phyloP scores from a whole-genome alignment of 352 stramenopile species.

The Phytopythium montanum region DNA sequence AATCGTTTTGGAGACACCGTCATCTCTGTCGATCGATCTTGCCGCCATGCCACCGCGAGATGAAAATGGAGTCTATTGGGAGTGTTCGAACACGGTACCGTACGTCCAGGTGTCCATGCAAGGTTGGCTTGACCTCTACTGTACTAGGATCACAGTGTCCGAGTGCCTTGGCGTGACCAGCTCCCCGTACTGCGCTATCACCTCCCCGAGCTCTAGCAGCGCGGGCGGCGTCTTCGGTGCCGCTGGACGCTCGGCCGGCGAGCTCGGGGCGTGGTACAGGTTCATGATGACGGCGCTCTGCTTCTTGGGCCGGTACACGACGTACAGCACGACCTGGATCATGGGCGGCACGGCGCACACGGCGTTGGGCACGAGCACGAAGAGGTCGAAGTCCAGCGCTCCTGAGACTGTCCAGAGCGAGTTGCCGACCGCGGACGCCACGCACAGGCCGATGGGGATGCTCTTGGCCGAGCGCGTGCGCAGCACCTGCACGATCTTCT shows the following conservation, averaged over 20 bases:
- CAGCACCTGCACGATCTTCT: slow-evolving; percentile 33
- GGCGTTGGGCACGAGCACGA: slow-evolving; percentile 10
- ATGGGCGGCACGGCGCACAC: slow-evolving; percentile 11
- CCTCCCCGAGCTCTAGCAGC: background rate
- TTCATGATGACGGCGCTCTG: background rate
- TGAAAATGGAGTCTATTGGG: too few species aligned
- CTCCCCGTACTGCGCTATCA: slow-evolving; percentile 1
- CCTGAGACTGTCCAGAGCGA: slow-evolving; percentile 28
- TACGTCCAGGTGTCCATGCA: background rate
- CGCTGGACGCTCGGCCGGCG: background rate
- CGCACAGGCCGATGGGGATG: slow-evolving; percentile 31
- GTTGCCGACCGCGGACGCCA: slow-evolving; percentile 22
- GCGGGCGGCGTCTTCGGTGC: background rate
- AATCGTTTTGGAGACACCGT: background rate
- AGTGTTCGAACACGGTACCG: background rate
- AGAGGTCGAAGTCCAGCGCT: slow-evolving; percentile 17
- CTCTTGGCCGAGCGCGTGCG: slow-evolving; percentile 21
- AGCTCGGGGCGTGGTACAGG: background rate
- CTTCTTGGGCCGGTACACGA: slow-evolving; percentile 9
- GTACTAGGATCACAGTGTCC: slow-evolving; percentile 4
- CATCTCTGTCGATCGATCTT: background rate
- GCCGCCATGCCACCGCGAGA: too few species aligned
- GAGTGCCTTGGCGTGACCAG: slow-evolving; percentile 1
- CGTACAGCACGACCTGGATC: slow-evolving; percentile 12
- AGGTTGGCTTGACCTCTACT: background rate